Base-by-base conservation (phyloP, 768 basidiomycete species). In the Auriculariales sp. region DNA sequence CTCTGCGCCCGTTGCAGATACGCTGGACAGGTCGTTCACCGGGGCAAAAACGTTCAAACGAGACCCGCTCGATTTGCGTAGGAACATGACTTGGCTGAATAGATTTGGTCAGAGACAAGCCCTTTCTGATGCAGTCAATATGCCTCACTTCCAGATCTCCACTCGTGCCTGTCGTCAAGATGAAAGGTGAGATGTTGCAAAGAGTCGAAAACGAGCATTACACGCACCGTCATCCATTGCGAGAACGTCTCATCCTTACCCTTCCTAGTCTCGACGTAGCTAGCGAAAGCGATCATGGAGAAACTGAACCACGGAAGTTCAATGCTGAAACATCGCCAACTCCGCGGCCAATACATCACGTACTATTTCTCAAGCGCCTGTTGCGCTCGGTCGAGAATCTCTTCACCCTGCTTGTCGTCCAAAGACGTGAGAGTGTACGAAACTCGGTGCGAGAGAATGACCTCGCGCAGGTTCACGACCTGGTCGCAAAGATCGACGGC, bases 261-360 rank as follows among this genome's bases (percentile, higher is more conserved):
- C 55, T 75, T 68, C 11, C 80, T 73, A 25, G 71, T 48, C 48
- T 80, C 77, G 4, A 94, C 80, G 57, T 85, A 99, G 53, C 81
- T 87, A 2, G 92, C 85, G 58, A 97, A 99, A 0, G 84, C 86
- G 52, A 98, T 85, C 56, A 92, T 78, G 66, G 97, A 97, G 68
- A 94, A 95, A 63, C 87, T 91, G 50, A 9, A 35, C 2, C 44
- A 19, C 3, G n/a, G n/a, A n/a, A n/a, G n/a, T n/a, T n/a, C n/a
- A n/a, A n/a, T n/a, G n/a, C n/a, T n/a, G n/a, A n/a, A n/a, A n/a
- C n/a, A n/a, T n/a, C n/a, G n/a, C n/a, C n/a, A n/a, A n/a, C n/a
- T n/a, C n/a, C n/a, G n/a, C n/a, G n/a, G n/a, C n/a, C n/a, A n/a
- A n/a, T n/a, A n/a, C n/a, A n/a, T 29, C 2, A 64, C 81, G n/a